Percentiles rank a stretch among this genome's conserved stretches.
These are phyloP conservation scores for Chlamydomonas schloesseri DNA, from an alignment of 139 green algal species.

Conservation along the genomic window DNA sequence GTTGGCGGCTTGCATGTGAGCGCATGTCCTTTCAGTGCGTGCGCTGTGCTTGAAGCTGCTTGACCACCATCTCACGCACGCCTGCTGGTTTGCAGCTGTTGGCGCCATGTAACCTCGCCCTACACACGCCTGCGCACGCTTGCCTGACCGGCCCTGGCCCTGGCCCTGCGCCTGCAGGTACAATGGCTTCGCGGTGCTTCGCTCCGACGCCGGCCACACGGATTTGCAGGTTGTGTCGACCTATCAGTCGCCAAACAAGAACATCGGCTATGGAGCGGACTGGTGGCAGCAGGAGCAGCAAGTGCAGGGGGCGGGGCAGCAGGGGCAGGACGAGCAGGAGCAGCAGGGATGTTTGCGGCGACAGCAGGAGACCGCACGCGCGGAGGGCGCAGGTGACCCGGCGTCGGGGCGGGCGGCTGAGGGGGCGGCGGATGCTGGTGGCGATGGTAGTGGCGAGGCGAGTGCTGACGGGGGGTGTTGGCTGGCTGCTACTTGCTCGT, in stretches of 20 bases:
- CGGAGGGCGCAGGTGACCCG: too few species aligned
- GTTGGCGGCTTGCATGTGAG: constrained; percentile 84
- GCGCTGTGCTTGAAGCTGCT: background rate
- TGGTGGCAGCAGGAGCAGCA: constrained; percentile 65
- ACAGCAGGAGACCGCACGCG: too few species aligned
- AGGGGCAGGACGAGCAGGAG: too few species aligned
- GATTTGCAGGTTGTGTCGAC: constrained; percentile 48
- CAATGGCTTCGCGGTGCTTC: constrained; percentile 77
- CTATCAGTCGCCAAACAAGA: constrained; percentile 53
- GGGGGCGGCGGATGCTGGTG: background rate
- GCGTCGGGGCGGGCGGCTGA: background rate
- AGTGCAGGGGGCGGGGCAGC: too few species aligned
- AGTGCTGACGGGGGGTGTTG: background rate
- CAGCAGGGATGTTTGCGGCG: too few species aligned
- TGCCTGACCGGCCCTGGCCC: too few species aligned
- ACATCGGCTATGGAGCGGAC: constrained; percentile 79
- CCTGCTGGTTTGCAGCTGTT: too few species aligned
- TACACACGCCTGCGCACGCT: too few species aligned
- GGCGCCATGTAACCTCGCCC: too few species aligned
- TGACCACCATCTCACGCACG: too few species aligned
- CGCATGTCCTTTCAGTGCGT: too few species aligned
- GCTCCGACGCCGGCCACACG: background rate
- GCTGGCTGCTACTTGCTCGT: constrained; percentile 77
- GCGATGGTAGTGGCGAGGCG: background rate
- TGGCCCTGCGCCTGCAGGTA: constrained; percentile 85